Percentiles rank a stretch among this genome's conserved stretches.
Conservation (phyloP, 129 eudicot species). For the Apium graveolens region DNA sequence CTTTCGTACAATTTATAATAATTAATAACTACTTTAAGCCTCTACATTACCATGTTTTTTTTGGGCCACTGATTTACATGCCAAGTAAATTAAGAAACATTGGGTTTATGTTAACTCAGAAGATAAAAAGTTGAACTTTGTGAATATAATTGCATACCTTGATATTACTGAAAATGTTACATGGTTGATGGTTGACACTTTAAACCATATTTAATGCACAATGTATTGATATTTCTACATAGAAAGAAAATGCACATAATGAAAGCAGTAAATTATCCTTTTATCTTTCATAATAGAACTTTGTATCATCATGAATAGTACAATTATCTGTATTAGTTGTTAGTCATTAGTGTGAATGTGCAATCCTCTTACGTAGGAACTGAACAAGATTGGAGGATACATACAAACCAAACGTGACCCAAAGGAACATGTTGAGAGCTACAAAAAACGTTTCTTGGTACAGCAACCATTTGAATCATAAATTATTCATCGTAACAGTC, state of each 20-base stretch:
- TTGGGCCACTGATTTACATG: background rate
- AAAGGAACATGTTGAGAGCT: constrained; percentile 63
- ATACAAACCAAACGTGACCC: constrained; percentile 60
- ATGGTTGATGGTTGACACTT: background rate
- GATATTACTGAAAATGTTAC: background rate
- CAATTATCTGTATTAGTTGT: background rate
- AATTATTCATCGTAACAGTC: background rate
- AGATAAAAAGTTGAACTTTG: background rate
- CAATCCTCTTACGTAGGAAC: constrained; percentile 39
- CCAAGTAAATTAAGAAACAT: background rate
- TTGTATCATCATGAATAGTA: background rate
- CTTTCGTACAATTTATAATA: background rate
- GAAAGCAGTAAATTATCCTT: background rate
- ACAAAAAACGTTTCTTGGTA: constrained; percentile 66
- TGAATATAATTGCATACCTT: background rate
- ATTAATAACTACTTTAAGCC: background rate
- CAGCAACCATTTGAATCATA: background rate
- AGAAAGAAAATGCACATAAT: background rate
- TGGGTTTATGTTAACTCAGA: background rate
- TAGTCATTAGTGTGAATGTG: background rate
- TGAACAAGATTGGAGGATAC: constrained; percentile 58
- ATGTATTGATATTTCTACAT: background rate
- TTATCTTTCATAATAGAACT: background rate
- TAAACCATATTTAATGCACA: background rate
- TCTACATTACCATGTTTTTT: background rate